Base-by-base conservation (phyloP, 179 eudicot species). In the Actinidia polygama region DNA sequence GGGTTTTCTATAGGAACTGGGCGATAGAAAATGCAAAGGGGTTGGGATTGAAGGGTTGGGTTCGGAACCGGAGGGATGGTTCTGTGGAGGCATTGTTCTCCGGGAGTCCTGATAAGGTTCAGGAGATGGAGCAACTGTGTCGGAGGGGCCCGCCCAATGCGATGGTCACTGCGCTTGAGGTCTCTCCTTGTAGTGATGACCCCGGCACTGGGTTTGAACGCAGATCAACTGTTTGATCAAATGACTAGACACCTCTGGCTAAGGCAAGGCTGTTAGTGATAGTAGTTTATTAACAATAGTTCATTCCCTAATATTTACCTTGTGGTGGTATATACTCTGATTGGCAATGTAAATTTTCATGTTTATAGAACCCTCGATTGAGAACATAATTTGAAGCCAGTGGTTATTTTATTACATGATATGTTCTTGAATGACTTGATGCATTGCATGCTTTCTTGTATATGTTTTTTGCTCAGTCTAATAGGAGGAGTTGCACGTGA, bases 31-130 rank as follows among this genome's bases (percentile, higher is more conserved):
- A 95, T 83, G 98, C 99, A 5, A 90, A 69, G 19, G 89, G 91
- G 61, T 85, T 96, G 84, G 96, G 93, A 7, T 83, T 96, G 68
- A 90, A 90, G 77, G 99, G 98, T 21, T 96, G 99, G 98, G 99
- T 96, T 50, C 85, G 99, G 79, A 96, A 95, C 75, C 85, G 91
- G 83, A 84, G 95, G 86, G 96, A 96, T 21, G 98, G 99, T 12
- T 89, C 98, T 1, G 99, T 96, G 23, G 99, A 96, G 89, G 99
- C 99, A 47, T 77, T 96, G 73, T 93, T 96, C 83, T 94, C 96
- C 0, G 99, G 98, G 53, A 87, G 74, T 66, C 68, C 89, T 15
- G 93, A 90, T 70, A 89, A 86, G 83, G 98, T 95, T 77, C 93
- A 92, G 80, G 99, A 96, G 87, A 96, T 96, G 98, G 84, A 90